Percentiles rank a stretch among this genome's conserved stretches.
These are phyloP conservation scores for Metschnikowia gruessii DNA, from an alignment of 805 yeast species.

Conservation along the genomic window DNA sequence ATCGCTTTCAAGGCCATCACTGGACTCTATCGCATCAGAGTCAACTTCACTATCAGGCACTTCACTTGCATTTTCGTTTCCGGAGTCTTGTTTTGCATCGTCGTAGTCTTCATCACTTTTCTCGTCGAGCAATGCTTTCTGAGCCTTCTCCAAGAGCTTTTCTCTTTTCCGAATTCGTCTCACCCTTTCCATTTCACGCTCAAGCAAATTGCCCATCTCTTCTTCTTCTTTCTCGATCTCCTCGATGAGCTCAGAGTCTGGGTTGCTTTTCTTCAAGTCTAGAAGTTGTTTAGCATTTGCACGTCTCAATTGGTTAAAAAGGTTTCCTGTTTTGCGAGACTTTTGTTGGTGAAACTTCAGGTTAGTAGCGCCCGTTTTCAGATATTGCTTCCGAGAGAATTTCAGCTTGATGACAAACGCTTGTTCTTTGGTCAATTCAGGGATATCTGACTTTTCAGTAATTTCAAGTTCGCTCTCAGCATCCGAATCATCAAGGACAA, in stretches of 20 bases:
- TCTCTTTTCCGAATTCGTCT: conserved; percentile 44
- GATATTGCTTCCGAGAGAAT: conserved; percentile 26
- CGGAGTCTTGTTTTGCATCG: conserved; percentile 6
- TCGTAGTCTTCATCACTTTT: conserved; percentile 17
- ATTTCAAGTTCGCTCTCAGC: conserved; percentile 14
- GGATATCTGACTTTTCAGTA: conserved; percentile 22
- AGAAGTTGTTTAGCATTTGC: conserved; percentile 47
- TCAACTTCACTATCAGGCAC: conserved; percentile 20
- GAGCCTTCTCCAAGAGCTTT: conserved; percentile 37
- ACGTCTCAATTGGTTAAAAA: conserved; percentile 37
- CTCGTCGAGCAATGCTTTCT: conserved; percentile 27
- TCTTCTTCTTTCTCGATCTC: conserved; percentile 44
- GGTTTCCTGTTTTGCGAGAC: conserved; percentile 12
- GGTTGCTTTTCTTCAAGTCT: conserved; percentile 20
- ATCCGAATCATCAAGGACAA: conserved; percentile 32
- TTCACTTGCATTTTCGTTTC: conserved; percentile 18
- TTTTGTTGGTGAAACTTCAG: conserved; percentile 10
- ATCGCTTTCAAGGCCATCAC: conserved; percentile 5
- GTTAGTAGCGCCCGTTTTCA: not conserved
- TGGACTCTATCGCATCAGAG: not conserved
- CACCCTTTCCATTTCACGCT: conserved; percentile 50
- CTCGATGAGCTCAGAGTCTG: conserved; percentile 28
- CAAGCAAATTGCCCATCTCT: conserved; percentile 44
- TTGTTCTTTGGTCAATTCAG: conserved; percentile 34
- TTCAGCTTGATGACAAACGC: conserved; percentile 32